Evolutionary conservation across 352 stramenopile genomes (phyloP).

Genomic region (Globisporangium acanthophoron): DNA sequence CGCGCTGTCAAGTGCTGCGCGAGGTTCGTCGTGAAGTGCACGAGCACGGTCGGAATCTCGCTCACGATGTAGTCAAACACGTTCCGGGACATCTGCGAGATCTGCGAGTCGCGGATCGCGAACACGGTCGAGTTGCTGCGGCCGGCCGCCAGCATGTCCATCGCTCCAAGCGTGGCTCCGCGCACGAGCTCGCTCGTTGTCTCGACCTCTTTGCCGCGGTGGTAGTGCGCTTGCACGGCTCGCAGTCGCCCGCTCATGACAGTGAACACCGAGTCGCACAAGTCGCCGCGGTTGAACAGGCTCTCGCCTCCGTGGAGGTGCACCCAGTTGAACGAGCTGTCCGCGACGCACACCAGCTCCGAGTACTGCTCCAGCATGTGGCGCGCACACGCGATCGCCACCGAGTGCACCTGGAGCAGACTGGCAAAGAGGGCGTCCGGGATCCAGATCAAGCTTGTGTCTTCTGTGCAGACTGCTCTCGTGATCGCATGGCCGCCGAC

Average conservation of each 20-base stretch:
- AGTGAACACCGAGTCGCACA: slow-evolving; percentile 78
- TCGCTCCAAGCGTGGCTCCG: slow-evolving; percentile 66
- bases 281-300: slow-evolving; percentile 68
- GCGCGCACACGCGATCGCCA: slow-evolving; percentile 45
- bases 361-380: slow-evolving; percentile 76
- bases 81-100: slow-evolving; percentile 82
- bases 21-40: slow-evolving; percentile 79
- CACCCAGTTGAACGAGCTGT: slow-evolving; percentile 81
- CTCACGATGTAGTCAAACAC: slow-evolving; percentile 85
- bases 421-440: slow-evolving; percentile 52
- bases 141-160: slow-evolving; percentile 78
- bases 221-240: slow-evolving; percentile 58
- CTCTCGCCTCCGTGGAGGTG: slow-evolving; percentile 80
- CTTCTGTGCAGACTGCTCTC: slow-evolving; percentile 43
- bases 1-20: slow-evolving; percentile 52
- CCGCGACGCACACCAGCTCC: slow-evolving; percentile 54
- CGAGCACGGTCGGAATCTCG: slow-evolving; percentile 51
- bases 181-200: slow-evolving; percentile 78
- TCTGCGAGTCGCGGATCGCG: slow-evolving; percentile 81
- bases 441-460: slow-evolving; percentile 44
- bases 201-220: slow-evolving; percentile 60
- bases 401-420: slow-evolving; percentile 41
- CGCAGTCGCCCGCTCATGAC: slow-evolving; percentile 75
- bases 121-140: slow-evolving; percentile 80
- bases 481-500: slow-evolving; percentile 41